A percentile compares a stretch with the other conserved stretches of the same genome.
phyloP scores from a whole-genome alignment of 2,329 filamentous ascomycete genomes.

The Xylariales sp. region DNA sequence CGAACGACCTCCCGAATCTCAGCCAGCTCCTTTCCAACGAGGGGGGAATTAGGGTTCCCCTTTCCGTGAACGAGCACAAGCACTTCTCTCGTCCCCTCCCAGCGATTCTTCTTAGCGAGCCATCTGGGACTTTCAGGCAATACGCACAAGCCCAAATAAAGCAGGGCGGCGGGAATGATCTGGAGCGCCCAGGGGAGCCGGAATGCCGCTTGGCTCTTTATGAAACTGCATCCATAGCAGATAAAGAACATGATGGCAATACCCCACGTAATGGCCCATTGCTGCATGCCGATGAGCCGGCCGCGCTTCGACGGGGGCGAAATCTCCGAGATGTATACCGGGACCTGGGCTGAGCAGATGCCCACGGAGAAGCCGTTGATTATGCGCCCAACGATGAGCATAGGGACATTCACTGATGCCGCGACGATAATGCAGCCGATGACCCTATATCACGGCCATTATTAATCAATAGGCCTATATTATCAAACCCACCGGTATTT shows the following conservation, averaged over 20 bases:
- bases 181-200: constrained; percentile 62
- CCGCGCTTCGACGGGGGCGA: constrained; percentile 61
- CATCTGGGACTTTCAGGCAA: constrained; percentile 64
- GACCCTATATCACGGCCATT: constrained; percentile 51
- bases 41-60: constrained; percentile 71
- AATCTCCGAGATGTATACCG: constrained; percentile 76
- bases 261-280: constrained; percentile 60
- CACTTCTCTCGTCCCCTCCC: constrained; percentile 59
- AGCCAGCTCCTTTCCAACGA: constrained; percentile 74
- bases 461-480: constrained; percentile 24
- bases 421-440: constrained; percentile 60
- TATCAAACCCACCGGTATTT: not conserved
- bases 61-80: constrained; percentile 70
- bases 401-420: constrained; percentile 60
- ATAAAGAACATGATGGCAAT: constrained; percentile 62
- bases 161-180: constrained; percentile 57
- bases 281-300: constrained; percentile 58
- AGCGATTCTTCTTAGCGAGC: constrained; percentile 61
- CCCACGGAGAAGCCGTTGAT: constrained; percentile 79
- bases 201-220: constrained; percentile 60
- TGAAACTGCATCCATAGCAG: constrained; percentile 59
- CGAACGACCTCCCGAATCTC: constrained; percentile 81
- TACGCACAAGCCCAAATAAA: constrained; percentile 56
- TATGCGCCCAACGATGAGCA: constrained; percentile 75
- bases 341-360: constrained; percentile 78